Evolutionary conservation across 208 protist species (phyloP), one percentile per base, ranked within the genome.

Genomic region (Leishmania major): DNA sequence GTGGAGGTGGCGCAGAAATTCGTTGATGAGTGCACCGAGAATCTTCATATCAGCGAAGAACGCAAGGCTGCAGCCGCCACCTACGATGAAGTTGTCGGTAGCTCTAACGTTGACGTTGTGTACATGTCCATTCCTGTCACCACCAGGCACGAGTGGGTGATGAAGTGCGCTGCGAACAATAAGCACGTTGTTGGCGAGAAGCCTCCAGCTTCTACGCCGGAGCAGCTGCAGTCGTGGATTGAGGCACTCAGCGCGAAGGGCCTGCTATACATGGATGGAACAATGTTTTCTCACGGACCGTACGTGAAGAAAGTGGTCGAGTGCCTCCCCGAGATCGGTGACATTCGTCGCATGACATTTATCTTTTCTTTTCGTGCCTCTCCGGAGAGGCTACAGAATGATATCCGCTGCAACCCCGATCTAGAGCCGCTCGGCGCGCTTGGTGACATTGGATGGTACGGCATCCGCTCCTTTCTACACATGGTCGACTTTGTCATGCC

Each of bases 101-200:
- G 66, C 67, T 55, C 72, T 19, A 40, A 82, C 13, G 84, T 88
- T 5, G 88, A 91, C 47, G 86, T 90, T 11, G 83, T 93, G 45
- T 87, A 87, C 82, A 88, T 93, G 0, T 75, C 87, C 15, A 83
- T 89, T 53, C 90, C 90, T 6, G 86, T 91, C 79, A 87, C 82
- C 17, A 28, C 64, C 2, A 82, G 89, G 31, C 83, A 94, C 31
- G 31, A 78, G 55, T 93, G 88, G 89, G 88, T 93, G 57, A 66
- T 73, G 67, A 81, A 89, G 83, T 95, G 90, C 80, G 82, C 81
- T 7, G 75, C 86, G 69, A 73, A 89, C 77, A 78, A 82, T 64
- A 93, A 95, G 84, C 90, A 95, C 77, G 90, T 91, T 35, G 84
- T 95, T 6, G 85, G 92, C 6, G 89, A 93, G 60, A 93, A 93